Evolutionary conservation across 106 monocot genomes (phyloP).

Genomic region (Phalaenopsis aphrodite): DNA sequence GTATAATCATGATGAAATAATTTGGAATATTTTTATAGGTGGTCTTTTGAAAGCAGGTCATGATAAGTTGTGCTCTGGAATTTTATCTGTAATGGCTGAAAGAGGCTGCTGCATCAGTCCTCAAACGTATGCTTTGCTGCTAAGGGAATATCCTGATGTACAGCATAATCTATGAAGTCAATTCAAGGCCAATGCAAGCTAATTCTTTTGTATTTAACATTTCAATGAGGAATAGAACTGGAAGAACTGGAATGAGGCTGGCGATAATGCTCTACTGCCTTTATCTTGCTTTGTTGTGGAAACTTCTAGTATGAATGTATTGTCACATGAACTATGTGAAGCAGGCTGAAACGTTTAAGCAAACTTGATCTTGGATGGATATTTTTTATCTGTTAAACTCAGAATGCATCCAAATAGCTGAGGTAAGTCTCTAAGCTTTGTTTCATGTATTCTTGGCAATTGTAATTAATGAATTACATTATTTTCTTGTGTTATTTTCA

Average conservation of each 20-base stretch:
- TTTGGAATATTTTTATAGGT: conserved; percentile 23
- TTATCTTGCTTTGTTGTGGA: not conserved
- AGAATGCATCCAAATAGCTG: not conserved
- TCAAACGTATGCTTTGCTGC: conserved; percentile 22
- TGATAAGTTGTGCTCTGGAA: conserved; percentile 14
- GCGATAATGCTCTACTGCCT: not conserved
- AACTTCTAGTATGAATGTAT: not conserved
- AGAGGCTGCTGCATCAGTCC: conserved; percentile 18
- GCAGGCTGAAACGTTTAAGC: not conserved
- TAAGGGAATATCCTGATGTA: conserved; percentile 12
- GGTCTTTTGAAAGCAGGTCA: conserved; percentile 22
- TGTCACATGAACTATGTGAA: not conserved
- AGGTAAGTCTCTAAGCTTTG: not conserved
- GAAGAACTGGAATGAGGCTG: not conserved
- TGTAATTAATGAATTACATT: not conserved
- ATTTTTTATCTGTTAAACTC: not conserved
- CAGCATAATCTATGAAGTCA: not conserved
- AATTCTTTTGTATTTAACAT: not conserved
- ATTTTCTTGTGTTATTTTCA: not conserved
- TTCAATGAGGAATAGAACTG: not conserved
- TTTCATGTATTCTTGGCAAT: not conserved
- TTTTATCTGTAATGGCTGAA: conserved; percentile 23
- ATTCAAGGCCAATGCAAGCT: not conserved
- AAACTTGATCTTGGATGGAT: not conserved
- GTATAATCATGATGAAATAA: conserved; percentile 23